Evolutionary conservation across 768 basidiomycete genomes (phyloP).

Genomic region (Lyophyllum decastes): DNA sequence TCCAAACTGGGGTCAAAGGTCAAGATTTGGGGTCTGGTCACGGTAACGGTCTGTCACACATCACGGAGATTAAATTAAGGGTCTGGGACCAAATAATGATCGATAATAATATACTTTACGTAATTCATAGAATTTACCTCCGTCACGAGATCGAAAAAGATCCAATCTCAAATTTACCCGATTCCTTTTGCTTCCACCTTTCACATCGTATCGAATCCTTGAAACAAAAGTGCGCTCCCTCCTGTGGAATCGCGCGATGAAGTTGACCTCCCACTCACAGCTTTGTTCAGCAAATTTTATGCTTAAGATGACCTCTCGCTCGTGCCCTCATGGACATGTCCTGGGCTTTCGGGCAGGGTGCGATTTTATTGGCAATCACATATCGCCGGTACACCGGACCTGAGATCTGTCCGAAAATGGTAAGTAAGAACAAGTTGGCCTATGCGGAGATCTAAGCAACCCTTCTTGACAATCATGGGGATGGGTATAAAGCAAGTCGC

Average conservation of each 20-base stretch:
- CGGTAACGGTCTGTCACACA: constrained; percentile 7
- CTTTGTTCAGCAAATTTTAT: too few species aligned
- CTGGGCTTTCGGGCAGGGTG: constrained; percentile 18
- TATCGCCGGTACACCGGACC: constrained; percentile 18
- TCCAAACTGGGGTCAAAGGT: constrained; percentile 7
- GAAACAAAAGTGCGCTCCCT: too few species aligned
- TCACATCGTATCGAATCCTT: background rate
- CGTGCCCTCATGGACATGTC: constrained; percentile 5
- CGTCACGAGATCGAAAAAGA: constrained; percentile 14
- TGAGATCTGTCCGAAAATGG: constrained; percentile 20
- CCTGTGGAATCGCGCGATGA: too few species aligned
- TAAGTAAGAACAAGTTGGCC: constrained; percentile 16
- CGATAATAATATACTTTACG: constrained; percentile 1
- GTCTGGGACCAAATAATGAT: constrained; percentile 6
- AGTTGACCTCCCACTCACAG: too few species aligned
- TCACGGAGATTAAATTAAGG: constrained; percentile 18
- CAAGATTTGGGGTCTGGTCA: background rate
- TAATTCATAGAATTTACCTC: constrained; percentile 14
- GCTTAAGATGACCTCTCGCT: background rate
- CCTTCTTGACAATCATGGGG: constrained; percentile 20
- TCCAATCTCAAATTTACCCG: constrained; percentile 10
- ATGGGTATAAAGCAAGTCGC: constrained; percentile 20
- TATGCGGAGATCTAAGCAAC: constrained; percentile 19
- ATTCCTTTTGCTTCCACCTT: background rate
- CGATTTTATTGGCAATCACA: constrained; percentile 20